Conservation (phyloP, 148 eudicot species). For the Chenopodium berlandieri region DNA sequence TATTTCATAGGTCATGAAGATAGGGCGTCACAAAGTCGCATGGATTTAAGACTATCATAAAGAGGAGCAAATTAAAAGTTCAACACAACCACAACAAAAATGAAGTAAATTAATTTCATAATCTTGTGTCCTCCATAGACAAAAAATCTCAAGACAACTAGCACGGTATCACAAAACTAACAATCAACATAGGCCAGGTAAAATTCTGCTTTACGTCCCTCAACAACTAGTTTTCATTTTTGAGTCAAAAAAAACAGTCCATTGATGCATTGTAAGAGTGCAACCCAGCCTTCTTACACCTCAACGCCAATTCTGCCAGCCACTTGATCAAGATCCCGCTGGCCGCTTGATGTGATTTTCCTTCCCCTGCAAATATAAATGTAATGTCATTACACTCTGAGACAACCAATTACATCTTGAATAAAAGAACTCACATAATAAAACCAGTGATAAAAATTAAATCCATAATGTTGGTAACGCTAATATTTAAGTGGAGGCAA, state of each 20-base stretch:
- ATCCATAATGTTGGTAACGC: too few relatives aligned
- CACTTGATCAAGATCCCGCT: slow-evolving; percentile 79
- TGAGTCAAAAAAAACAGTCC: background rate
- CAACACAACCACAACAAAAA: too few relatives aligned
- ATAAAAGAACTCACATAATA: too few relatives aligned
- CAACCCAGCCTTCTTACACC: slow-evolving; percentile 17
- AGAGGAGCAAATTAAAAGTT: too few relatives aligned
- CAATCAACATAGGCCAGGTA: background rate
- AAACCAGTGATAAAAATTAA: too few relatives aligned
- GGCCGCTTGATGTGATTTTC: slow-evolving; percentile 67
- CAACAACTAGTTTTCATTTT: slow-evolving; percentile 12
- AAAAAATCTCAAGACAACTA: background rate
- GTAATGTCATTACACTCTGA: background rate
- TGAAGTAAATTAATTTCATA: too few relatives aligned
- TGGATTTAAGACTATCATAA: too few relatives aligned
- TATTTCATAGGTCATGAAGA: too few relatives aligned
- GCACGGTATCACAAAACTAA: background rate
- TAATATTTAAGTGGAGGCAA: too few relatives aligned
- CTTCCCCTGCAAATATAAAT: slow-evolving; percentile 46
- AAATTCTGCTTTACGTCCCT: slow-evolving; percentile 13
- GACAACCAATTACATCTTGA: background rate
- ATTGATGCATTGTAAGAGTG: background rate
- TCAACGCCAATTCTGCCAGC: slow-evolving; percentile 35
- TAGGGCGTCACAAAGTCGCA: too few relatives aligned
- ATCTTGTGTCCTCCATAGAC: background rate